Conservation (phyloP, 192 early-diverging fungal genomes). For the Coemansia sp. region DNA sequence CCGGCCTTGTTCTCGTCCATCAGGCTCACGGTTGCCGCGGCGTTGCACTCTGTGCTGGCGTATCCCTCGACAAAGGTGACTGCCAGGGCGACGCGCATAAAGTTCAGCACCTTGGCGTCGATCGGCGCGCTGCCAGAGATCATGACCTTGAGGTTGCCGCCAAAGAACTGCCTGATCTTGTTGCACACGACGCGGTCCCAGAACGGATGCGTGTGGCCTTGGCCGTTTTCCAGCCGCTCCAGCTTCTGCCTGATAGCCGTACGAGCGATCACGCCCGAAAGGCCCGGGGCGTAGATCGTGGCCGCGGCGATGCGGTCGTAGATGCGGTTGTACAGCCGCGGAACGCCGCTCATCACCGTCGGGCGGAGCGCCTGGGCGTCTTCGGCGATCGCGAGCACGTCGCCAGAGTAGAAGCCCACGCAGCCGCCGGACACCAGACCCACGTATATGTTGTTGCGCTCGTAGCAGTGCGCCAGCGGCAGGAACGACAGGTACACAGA, state of each 20-base stretch:
- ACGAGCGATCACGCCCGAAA: conserved; percentile 62
- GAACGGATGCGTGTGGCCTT: conserved; percentile 62
- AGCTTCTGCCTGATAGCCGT: conserved; percentile 61
- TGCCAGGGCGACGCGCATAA: conserved; percentile 62
- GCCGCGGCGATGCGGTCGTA: conserved; percentile 72
- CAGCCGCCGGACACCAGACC: conserved; percentile 59
- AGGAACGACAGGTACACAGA: conserved; percentile 70
- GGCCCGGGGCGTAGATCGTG: conserved; percentile 61
- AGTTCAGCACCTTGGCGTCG: conserved; percentile 62
- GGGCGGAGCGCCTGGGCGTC: conserved; percentile 82
- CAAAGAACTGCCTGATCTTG: conserved; percentile 75
- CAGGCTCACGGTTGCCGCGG: conserved; percentile 25
- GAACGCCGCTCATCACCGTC: conserved; percentile 82
- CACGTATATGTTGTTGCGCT: conserved; percentile 58
- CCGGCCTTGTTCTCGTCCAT: conserved; percentile 51
- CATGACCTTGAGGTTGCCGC: conserved; percentile 64
- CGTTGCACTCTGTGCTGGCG: conserved; percentile 49
- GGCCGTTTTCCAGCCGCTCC: conserved; percentile 51
- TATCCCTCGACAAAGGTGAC: conserved; percentile 59
- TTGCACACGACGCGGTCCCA: conserved; percentile 88
- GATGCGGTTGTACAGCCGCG: conserved; percentile 87
- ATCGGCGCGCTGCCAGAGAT: conserved; percentile 71
- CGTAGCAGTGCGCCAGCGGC: conserved; percentile 90
- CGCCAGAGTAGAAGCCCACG: conserved; percentile 74
- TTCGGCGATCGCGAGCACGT: conserved; percentile 65